Base-by-base conservation (phyloP, 352 stramenopile genomes). In the Globisporangium viniferum region DNA sequence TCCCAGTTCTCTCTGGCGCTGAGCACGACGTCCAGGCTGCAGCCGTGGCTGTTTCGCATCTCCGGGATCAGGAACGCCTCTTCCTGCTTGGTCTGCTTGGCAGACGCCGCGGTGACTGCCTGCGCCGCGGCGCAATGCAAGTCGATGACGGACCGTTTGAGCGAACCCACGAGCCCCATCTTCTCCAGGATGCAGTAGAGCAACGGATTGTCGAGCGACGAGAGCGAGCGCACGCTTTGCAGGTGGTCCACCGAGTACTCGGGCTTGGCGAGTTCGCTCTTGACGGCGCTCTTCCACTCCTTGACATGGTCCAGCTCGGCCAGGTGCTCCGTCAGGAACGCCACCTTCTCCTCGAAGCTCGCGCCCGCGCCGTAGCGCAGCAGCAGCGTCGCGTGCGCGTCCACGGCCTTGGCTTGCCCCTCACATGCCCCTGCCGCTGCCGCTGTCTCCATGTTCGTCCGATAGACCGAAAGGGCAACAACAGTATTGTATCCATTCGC, bases 81-180 rank as follows among this genome's bases (percentile, higher is more conserved):
- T n/a, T 76, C 35, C 15, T 72, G 57, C 18, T 75, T 71, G 20
- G 29, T 5, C 20, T 77, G 73, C 5, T 74, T 76, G 1, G 49
- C 22, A 4, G 74, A 70, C 0, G 74, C 71, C 1, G 70, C 60
- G 22, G 59, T 54, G 1, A 61, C 63, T 1, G 49, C 59, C 14
- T 81, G 76, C 14, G 68, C 71, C 1, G 74, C 73, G 18, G 86
- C 73, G 33, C 75, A 84, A 62, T 94, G 82, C 7, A 92, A 62
- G 35, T 92, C 82, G 29, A 90, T 77, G 8, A 89, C 72, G 5
- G 76, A 65, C 36, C 81, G 82, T 69, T 91, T 89, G 59, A 94
- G 61, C 6, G 74, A 66, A 1, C 59, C 68, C n/a, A 84, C 48
- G 14, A 92, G 59, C 2, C 77, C 84, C 59, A 89, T 77, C 49